Evolutionary conservation across 306 rosid genomes (phyloP), one percentile per base, ranked within the genome.

Genomic region (Fagus sylvatica): DNA sequence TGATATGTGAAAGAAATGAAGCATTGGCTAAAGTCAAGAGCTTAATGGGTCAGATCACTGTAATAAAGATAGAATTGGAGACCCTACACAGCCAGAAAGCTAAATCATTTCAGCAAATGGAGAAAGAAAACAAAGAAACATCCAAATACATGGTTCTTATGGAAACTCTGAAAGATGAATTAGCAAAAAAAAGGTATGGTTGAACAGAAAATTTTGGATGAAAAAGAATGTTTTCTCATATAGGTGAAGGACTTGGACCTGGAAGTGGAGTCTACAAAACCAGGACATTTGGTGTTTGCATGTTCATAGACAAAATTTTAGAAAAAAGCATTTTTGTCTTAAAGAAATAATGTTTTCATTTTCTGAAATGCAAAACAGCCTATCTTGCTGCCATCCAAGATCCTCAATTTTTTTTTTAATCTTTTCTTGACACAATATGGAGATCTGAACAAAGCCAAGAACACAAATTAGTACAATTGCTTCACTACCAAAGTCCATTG

Each of bases 231-330:
- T 57, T 71, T 81, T 72, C 71, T 74, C 37, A 49, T 28, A 16
- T 83, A 66, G 80, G 67, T 77, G 53, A 83, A 65, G 81, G 87
- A 84, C 4, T 33, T 88, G 80, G 88, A 88, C 81, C 39, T 28
- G 16, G 86, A 87, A 77, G 41, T 83, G 73, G 89, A 88, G 73
- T 53, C 76, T 36, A 74, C 37, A 70, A 55, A 69, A 11, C 41
- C 69, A 79, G 49, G 81, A 76, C 28, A 22, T 22, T 22, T 22
- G 28, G 0, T 22, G 28, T 22, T 22, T 22, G 28, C 28, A 22
- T 22, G 28, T 22, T 22, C 28, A 22, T 22, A 22, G 28, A 22
- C 28, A 22, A 22, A 22, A 22, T 22, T 22, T 22, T 22, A 22
- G 28, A 22, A 22, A 22, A 22, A 22, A 22, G 28, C 28, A 22